Evolutionary conservation across 352 stramenopile species (phyloP), one percentile per base, ranked within the genome.

Genomic region (Thalassiosira livingstoniorum): DNA sequence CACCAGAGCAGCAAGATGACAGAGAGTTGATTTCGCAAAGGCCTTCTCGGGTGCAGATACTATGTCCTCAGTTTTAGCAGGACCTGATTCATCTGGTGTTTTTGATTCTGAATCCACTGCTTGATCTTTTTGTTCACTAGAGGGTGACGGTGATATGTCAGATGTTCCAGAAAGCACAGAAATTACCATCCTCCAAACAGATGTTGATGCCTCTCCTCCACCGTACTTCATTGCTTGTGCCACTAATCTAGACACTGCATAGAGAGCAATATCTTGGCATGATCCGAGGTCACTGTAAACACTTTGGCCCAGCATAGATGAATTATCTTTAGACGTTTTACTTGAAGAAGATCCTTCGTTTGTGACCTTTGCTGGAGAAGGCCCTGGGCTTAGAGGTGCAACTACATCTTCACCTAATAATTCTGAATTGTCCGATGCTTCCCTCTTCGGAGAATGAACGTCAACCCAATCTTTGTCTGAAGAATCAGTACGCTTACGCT

Each of bases 181-280:
- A 57, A 94, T 54, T 51, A 94, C 72, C 53, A 51, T 82, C 35
- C 86, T 68, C 89, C 89, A 95, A 21, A 94, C 69, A 11, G 80
- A 23, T 13, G 89, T 92, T 37, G 89, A 92, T 18, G 83, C 77
- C 85, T 93, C 91, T 23, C 87, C 91, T 37, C 89, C 91, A 43
- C 88, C 89, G 39, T 86, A 81, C 60, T 86, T 91, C 91, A 95
- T 94, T 2, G 88, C 86, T 75, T 90, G 87, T 4, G 78, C 80
- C 15, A 95, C 85, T 27, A 95, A 69, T 58, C 87, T 75, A 25
- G 85, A 87, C 64, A 91, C 65, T 4, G 85, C 87, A 25, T 88
- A 86, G 4, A 93, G 54, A n/a, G 88, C 76, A 55, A 87, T 85
- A 35, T 85, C 85, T 84, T 93, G 91, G 65, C 78, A 90, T 13